A percentile compares a stretch with the other conserved stretches of the same genome.
Evolutionary conservation across 225 moss, liverwort and hornwort species (phyloP).

Genomic region (Pseudisothecium myosuroides): DNA sequence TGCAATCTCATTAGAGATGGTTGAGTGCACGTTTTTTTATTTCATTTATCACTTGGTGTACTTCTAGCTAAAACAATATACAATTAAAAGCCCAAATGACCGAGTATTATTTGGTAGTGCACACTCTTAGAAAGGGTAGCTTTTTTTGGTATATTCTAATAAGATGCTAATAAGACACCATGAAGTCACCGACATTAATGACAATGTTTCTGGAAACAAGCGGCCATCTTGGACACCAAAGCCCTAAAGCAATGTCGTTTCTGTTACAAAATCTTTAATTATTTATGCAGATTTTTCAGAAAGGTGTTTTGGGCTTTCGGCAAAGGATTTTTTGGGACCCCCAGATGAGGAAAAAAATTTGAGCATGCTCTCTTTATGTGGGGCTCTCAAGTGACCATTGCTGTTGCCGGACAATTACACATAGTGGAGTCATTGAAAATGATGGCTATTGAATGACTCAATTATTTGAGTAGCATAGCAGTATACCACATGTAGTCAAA

Average conservation of each 20-base stretch:
- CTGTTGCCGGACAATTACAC: neutral
- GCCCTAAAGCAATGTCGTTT: neutral
- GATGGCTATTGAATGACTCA: neutral
- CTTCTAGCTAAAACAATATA: neutral
- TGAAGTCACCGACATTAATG: neutral
- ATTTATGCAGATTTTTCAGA: neutral
- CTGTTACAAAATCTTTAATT: no score
- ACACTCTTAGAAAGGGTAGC: neutral
- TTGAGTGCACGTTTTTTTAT: neutral
- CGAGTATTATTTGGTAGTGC: neutral
- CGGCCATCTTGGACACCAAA: rapidly evolving
- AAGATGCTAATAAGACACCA: neutral
- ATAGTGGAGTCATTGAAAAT: neutral
- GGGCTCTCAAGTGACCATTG: neutral
- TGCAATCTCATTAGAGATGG: neutral
- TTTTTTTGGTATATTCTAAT: no score
- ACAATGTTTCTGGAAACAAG: neutral
- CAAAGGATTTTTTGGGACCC: neutral
- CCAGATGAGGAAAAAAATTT: neutral
- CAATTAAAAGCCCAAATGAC: neutral
- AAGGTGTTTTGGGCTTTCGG: neutral
- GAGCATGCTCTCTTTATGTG: neutral
- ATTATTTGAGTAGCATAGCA: constrained; percentile 2
- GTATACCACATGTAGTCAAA: neutral
- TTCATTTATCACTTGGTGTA: neutral